phyloP scores from a whole-genome alignment of 2,329 filamentous ascomycete species.

The Beauveria sp. region DNA sequence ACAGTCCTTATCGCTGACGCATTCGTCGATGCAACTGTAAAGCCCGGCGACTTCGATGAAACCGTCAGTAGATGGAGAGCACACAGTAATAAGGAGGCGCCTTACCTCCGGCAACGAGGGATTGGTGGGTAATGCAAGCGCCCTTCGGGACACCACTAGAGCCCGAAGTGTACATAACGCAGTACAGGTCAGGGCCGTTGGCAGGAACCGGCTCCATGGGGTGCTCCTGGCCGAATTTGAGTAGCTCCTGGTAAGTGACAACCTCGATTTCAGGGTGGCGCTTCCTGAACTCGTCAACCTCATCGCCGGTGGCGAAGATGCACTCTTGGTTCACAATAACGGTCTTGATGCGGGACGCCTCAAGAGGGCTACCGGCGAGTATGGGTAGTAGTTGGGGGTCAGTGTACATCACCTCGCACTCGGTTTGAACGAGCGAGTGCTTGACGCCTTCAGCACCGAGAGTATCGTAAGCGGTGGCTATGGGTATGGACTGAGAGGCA shows the following conservation, averaged over 20 bases:
- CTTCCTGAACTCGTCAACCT: slow-evolving; percentile 49
- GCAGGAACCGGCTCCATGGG: slow-evolving; percentile 65
- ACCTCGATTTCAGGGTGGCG: slow-evolving; percentile 47
- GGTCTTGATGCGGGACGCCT: slow-evolving; percentile 47
- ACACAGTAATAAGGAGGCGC: background rate
- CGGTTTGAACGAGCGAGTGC: slow-evolving; percentile 78
- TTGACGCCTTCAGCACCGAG: slow-evolving; percentile 76
- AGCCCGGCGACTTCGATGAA: slow-evolving; percentile 63
- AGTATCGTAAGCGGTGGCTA: slow-evolving; percentile 93
- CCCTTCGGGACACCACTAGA: slow-evolving; percentile 90
- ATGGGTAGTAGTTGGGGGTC: slow-evolving; percentile 73
- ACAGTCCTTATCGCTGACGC: slow-evolving; percentile 68
- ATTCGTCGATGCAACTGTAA: slow-evolving; percentile 66
- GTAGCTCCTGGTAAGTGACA: slow-evolving; percentile 47
- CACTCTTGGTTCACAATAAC: slow-evolving; percentile 57
- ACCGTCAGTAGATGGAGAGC: slow-evolving; percentile 7
- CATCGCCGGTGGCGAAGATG: slow-evolving; percentile 41
- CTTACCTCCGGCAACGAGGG: slow-evolving; percentile 62
- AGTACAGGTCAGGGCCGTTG: slow-evolving; percentile 69
- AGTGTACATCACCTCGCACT: slow-evolving; percentile 75
- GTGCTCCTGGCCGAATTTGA: slow-evolving; percentile 55
- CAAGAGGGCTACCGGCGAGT: slow-evolving; percentile 48
- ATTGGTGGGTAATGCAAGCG: slow-evolving; percentile 72
- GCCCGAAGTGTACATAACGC: slow-evolving; percentile 81
- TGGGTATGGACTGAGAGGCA: slow-evolving; percentile 79